A percentile compares a stretch with the other conserved stretches of the same genome.
These are phyloP conservation scores for Durotheca rogersii DNA, from an alignment of 495 filamentous ascomycete species.

Conservation along the genomic window DNA sequence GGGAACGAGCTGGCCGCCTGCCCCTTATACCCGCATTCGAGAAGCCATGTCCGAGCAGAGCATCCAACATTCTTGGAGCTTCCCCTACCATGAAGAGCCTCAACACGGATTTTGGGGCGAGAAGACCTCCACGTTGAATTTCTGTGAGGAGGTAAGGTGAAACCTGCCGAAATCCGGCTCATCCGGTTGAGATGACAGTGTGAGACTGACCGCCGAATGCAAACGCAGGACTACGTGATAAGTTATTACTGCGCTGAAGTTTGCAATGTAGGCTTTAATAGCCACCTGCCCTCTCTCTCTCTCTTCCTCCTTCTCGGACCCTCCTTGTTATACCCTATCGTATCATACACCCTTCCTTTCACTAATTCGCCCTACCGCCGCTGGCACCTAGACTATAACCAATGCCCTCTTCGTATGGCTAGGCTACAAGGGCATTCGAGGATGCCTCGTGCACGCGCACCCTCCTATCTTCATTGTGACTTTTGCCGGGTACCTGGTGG, in stretches of 20 bases:
- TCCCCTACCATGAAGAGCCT: conserved; percentile 70
- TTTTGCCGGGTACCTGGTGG: conserved; percentile 73
- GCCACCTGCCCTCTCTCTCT: no score
- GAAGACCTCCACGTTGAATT: conserved; percentile 87
- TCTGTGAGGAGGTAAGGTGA: conserved; percentile 84
- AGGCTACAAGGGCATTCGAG: conserved; percentile 68
- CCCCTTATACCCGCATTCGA: background rate
- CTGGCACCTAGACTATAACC: conserved; percentile 71
- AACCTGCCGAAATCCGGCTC: background rate
- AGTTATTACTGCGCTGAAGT: conserved; percentile 50
- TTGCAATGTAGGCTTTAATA: conserved; percentile 41
- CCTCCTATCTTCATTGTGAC: conserved; percentile 70
- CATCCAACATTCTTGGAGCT: conserved; percentile 40
- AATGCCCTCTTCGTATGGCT: conserved; percentile 77
- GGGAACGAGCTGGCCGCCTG: background rate
- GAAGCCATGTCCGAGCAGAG: conserved; percentile 18
- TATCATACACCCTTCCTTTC: no score
- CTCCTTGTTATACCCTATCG: no score
- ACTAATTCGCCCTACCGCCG: conserved; percentile 62
- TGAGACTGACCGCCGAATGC: conserved; percentile 1
- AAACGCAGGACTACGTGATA: conserved; percentile 48
- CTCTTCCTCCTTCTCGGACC: background rate
- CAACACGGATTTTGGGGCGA: conserved; percentile 78
- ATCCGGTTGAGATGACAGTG: background rate
- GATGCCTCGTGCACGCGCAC: conserved; percentile 68